phyloP scores from a whole-genome alignment of 371 early-diverging fungal species.

The Rhizomucor pusillus region DNA sequence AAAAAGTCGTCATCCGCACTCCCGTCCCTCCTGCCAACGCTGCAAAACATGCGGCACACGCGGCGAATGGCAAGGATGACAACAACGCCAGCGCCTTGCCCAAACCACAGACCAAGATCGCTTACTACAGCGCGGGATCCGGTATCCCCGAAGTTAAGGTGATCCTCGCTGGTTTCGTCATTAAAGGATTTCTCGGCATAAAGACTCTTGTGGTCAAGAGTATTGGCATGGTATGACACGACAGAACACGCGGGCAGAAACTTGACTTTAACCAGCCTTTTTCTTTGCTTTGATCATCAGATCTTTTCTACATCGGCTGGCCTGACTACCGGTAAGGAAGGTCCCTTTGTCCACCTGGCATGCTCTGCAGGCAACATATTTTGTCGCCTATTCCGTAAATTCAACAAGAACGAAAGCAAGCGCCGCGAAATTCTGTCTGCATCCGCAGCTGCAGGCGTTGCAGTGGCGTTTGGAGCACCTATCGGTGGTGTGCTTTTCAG shows the following conservation, averaged over 20 bases:
- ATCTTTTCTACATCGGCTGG: conserved; percentile 81
- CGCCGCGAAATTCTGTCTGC: conserved; percentile 87
- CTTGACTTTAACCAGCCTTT: no score
- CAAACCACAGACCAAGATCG: conserved; percentile 35
- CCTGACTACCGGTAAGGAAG: conserved; percentile 89
- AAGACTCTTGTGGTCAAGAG: conserved; percentile 86
- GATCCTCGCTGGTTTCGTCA: conserved; percentile 91
- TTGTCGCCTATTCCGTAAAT: conserved; percentile 77
- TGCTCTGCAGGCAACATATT: conserved; percentile 88
- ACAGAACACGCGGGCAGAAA: no score
- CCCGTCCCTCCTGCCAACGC: conserved; percentile 11
- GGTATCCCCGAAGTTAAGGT: conserved; percentile 96
- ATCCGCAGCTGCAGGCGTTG: conserved; percentile 88
- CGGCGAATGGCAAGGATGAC: background rate
- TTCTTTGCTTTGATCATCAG: no score
- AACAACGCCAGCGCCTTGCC: conserved; percentile 3
- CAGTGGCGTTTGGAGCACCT: conserved; percentile 95
- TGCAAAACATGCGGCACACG: background rate
- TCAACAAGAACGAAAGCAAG: conserved; percentile 77
- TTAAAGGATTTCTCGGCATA: conserved; percentile 83
- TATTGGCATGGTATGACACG: conserved; percentile 67
- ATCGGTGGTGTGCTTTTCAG: conserved; percentile 87
- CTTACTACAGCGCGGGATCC: conserved; percentile 81
- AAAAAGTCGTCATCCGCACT: conserved; percentile 32
- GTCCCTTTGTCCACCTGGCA: conserved; percentile 93